phyloP scores from a whole-genome alignment of 768 basidiomycete genomes.

The Boletus patriciae region DNA sequence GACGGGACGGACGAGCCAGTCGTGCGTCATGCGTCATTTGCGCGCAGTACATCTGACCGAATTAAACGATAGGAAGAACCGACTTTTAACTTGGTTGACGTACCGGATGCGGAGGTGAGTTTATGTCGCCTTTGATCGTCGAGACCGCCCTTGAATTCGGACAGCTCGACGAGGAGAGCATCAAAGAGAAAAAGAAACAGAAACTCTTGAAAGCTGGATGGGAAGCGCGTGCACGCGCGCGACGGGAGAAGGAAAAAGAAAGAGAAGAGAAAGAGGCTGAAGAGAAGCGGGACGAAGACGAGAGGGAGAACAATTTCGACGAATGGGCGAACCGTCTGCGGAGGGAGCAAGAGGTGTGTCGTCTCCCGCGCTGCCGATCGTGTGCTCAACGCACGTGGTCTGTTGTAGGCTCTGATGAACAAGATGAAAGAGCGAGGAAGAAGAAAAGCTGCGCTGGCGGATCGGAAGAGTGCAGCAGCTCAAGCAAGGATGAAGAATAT shows the following conservation, averaged over 20 bases:
- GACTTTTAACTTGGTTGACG: conserved; percentile 87
- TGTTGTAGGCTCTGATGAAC: conserved; percentile 64
- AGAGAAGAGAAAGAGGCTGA: conserved; percentile 63
- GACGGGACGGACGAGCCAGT: conserved; percentile 66
- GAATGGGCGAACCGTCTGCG: conserved; percentile 77
- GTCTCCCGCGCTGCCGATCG: background rate
- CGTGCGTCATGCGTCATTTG: conserved; percentile 31
- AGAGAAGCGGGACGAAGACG: conserved; percentile 66
- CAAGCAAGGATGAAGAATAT: conserved; percentile 97
- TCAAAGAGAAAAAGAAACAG: conserved; percentile 95
- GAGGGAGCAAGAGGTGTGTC: conserved; percentile 74
- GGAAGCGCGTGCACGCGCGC: conserved; percentile 81
- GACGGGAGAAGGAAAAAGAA: conserved; percentile 87
- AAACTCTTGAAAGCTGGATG: conserved; percentile 90
- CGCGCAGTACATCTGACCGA: background rate
- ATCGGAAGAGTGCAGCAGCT: conserved; percentile 92
- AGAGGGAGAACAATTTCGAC: conserved; percentile 65
- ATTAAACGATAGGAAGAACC: conserved; percentile 63
- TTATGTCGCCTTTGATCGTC: background rate
- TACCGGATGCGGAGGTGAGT: conserved; percentile 82
- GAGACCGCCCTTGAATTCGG: background rate
- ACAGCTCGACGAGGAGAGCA: conserved; percentile 82
- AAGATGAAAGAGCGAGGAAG: conserved; percentile 84
- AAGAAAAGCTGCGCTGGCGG: conserved; percentile 76
- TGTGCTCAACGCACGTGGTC: background rate